A percentile compares a stretch with the other conserved stretches of the same genome.
These are phyloP conservation scores for Penicillium alfredii DNA, from an alignment of 495 filamentous ascomycete species.

Conservation along the genomic window DNA sequence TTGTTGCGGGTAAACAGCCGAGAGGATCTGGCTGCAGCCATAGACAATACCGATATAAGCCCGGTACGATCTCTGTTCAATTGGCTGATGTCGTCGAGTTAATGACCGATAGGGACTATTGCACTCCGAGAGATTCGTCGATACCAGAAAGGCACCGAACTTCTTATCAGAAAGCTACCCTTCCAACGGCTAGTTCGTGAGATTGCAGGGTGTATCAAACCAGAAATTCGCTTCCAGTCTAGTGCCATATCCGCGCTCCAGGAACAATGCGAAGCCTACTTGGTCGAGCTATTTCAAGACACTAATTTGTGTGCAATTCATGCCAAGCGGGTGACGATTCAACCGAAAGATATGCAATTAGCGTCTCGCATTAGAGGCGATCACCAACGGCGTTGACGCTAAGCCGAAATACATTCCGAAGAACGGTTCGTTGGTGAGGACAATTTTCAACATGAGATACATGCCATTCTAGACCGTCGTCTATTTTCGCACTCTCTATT, in stretches of 20 bases:
- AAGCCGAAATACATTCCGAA: too few species aligned
- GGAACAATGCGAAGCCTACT: slow-evolving; percentile 99
- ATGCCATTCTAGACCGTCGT: too few species aligned
- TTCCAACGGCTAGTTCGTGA: slow-evolving; percentile 99
- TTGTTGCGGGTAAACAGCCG: too few species aligned
- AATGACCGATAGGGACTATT: slow-evolving; percentile 98
- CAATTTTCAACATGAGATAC: too few species aligned
- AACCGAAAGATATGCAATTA: slow-evolving; percentile 95
- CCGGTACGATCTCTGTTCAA: too few species aligned
- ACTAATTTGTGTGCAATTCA: slow-evolving; percentile 99
- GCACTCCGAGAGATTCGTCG: slow-evolving; percentile 99
- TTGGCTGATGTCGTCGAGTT: too few species aligned
- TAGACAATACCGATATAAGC: too few species aligned
- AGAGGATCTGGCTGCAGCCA: too few species aligned
- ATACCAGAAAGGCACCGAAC: slow-evolving; percentile 99
- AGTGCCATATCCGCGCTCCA: slow-evolving; percentile 99
- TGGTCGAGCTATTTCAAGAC: slow-evolving; percentile 99
- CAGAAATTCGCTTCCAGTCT: slow-evolving; percentile 98
- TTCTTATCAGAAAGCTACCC: slow-evolving; percentile 99
- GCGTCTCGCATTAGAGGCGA: slow-evolving; percentile 94
- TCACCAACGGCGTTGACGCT: too few species aligned
- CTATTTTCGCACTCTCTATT: too few species aligned
- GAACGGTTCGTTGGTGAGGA: too few species aligned
- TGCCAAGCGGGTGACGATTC: slow-evolving; percentile 98
- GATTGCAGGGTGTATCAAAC: slow-evolving; percentile 99